Conservation (phyloP, 805 yeast genomes). For the Komagataella populi region DNA sequence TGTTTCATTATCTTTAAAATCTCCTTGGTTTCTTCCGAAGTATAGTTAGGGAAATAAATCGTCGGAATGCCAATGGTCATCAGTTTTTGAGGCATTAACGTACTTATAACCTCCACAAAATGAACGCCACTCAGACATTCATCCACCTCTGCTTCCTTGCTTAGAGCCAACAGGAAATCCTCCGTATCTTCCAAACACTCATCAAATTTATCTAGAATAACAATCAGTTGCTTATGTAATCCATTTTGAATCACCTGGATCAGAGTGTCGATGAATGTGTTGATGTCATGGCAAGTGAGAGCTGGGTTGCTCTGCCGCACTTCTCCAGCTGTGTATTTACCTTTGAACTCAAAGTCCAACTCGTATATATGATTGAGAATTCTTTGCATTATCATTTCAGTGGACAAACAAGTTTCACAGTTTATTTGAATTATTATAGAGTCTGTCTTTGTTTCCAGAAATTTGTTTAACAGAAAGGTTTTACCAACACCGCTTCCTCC, state of each 20-base stretch:
- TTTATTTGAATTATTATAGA: conserved; percentile 16
- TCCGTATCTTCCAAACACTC: background rate
- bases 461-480: conserved; percentile 21
- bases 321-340: conserved; percentile 6
- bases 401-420: conserved; percentile 31
- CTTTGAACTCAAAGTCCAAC: background rate
- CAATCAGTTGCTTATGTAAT: background rate
- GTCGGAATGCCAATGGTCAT: conserved; percentile 25
- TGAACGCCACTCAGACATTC: background rate
- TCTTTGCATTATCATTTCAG: conserved; percentile 25
- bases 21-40: conserved; percentile 19
- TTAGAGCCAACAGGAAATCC: background rate
- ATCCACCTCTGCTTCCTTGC: background rate
- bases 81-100: background rate
- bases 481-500: conserved; percentile 21
- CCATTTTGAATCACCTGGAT: conserved; percentile 17
- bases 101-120: background rate
- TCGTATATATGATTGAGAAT: conserved; percentile 16
- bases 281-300: conserved; percentile 25
- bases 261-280: conserved; percentile 24
- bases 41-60: conserved; percentile 24
- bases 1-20: conserved; percentile 15
- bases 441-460: conserved; percentile 10
- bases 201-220: background rate
- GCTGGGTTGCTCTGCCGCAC: conserved; percentile 20